A percentile compares a stretch with the other conserved stretches of the same genome.
phyloP scores from a whole-genome alignment of 768 basidiomycete genomes.

The Lentinula raphanica region DNA sequence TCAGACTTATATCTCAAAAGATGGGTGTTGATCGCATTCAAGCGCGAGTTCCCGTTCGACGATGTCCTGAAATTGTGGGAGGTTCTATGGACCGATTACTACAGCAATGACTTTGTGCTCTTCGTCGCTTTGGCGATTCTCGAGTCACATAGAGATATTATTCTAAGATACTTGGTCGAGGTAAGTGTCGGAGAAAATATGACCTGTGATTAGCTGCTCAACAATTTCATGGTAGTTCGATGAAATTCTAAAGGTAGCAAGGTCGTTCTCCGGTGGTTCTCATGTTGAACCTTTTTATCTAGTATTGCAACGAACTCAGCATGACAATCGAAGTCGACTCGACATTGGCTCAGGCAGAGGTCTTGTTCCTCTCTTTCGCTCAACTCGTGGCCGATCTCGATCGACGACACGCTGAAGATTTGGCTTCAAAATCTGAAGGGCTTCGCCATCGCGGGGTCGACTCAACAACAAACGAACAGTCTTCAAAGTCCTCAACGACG shows the following conservation, averaged over 20 bases:
- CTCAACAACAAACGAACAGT: background rate
- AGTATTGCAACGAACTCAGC: conserved; percentile 93
- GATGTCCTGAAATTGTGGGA: conserved; percentile 93
- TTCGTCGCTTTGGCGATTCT: conserved; percentile 93
- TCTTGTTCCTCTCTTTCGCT: conserved; percentile 88
- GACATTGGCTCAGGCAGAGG: conserved; percentile 94
- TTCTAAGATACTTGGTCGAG: conserved; percentile 92
- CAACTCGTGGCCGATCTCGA: conserved; percentile 88
- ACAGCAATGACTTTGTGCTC: conserved; percentile 82
- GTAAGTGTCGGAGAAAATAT: conserved; percentile 34
- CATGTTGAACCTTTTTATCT: conserved; percentile 7
- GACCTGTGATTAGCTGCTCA: too few species aligned
- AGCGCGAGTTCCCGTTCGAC: conserved; percentile 92
- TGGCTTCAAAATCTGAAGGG: conserved; percentile 17
- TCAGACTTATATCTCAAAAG: conserved; percentile 29
- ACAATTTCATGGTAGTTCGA: conserved; percentile 57
- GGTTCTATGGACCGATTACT: conserved; percentile 88
- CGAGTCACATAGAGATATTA: conserved; percentile 93
- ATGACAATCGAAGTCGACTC: conserved; percentile 97
- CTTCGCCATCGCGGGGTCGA: conserved; percentile 26
- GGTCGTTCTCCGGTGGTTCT: background rate
- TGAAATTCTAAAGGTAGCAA: conserved; percentile 63
- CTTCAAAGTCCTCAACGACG: conserved; percentile 21
- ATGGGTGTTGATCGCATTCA: conserved; percentile 91
- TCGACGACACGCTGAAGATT: conserved; percentile 62